These are phyloP conservation scores for Xanthoparmelia taractica DNA, from an alignment of 495 filamentous ascomycete genomes.

Conservation along the genomic window DNA sequence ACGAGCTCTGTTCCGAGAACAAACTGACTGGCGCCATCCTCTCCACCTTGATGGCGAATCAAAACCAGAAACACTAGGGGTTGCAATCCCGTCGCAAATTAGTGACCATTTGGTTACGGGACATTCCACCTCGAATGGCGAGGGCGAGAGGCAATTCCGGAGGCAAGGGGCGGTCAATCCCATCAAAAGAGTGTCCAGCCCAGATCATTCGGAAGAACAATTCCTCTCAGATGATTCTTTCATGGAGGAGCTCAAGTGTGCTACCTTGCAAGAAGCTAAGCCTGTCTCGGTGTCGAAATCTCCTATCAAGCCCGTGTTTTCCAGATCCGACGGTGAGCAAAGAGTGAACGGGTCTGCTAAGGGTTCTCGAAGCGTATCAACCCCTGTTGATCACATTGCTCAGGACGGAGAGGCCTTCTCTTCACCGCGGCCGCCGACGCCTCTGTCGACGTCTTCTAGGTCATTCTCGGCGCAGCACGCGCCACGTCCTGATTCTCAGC, in stretches of 20 bases:
- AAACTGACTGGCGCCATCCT: not conserved
- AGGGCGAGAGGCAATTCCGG: not conserved
- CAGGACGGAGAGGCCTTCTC: conserved; percentile 32
- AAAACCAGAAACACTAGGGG: not conserved
- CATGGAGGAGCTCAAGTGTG: conserved; percentile 80
- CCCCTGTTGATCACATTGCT: conserved; percentile 9
- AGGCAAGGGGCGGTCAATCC: conserved; percentile 26
- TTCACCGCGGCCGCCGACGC: conserved; percentile 25
- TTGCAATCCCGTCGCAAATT: not conserved
- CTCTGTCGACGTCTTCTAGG: conserved; percentile 17
- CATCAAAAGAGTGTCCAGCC: conserved; percentile 39
- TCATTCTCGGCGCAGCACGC: conserved; percentile 23
- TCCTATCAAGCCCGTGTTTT: conserved; percentile 62
- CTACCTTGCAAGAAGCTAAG: conserved; percentile 74
- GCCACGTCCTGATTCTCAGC: conserved; percentile 12
- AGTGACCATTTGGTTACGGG: not conserved
- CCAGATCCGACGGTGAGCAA: conserved; percentile 34
- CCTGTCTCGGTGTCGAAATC: conserved; percentile 77
- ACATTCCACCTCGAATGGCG: conserved; percentile 2
- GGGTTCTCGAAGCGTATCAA: conserved; percentile 47
- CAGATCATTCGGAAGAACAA: conserved; percentile 53
- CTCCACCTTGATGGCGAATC: not conserved
- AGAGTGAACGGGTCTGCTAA: conserved; percentile 32
- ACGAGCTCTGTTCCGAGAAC: not conserved
- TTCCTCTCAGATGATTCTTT: conserved; percentile 77